Evolutionary conservation across 2,329 filamentous ascomycete species (phyloP).

Genomic region (Fonsecaea pedrosoi): DNA sequence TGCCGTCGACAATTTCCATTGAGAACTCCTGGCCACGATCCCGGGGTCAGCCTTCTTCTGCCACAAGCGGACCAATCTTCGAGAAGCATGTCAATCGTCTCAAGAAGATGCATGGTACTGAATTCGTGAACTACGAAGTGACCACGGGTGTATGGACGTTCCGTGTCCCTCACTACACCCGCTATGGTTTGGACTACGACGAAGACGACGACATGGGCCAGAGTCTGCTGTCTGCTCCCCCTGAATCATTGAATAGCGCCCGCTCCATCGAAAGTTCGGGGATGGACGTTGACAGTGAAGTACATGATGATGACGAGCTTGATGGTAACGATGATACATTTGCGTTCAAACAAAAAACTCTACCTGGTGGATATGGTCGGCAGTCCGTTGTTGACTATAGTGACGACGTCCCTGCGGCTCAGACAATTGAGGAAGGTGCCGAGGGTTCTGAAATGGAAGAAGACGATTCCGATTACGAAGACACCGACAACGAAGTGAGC

Average conservation of each 20-base stretch:
- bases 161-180: conserved; percentile 94
- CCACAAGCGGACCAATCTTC: conserved; percentile 70
- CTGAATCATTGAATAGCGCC: conserved; percentile 50
- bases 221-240: conserved; percentile 59
- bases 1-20: conserved; percentile 84
- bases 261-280: conserved; percentile 31
- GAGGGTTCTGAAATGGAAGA: conserved; percentile 70
- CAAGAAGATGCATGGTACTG: conserved; percentile 77
- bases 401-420: conserved; percentile 68
- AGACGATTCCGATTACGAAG: conserved; percentile 60
- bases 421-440: conserved; percentile 83
- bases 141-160: conserved; percentile 89
- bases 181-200: conserved; percentile 86
- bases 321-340: conserved; percentile 62
- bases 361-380: conserved; percentile 83
- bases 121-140: conserved; percentile 79
- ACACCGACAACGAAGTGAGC: conserved; percentile 72
- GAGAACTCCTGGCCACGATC: conserved; percentile 91
- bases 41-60: conserved; percentile 62
- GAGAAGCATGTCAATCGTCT: conserved; percentile 84
- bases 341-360: conserved; percentile 61
- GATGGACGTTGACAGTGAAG: conserved; percentile 41
- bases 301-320: conserved; percentile 41
- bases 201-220: conserved; percentile 65
- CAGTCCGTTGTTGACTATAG: conserved; percentile 63